Percentiles rank a stretch among this genome's conserved stretches.
Conservation (phyloP, 768 basidiomycete species). For the Sporobolomyces pararoseus region DNA sequence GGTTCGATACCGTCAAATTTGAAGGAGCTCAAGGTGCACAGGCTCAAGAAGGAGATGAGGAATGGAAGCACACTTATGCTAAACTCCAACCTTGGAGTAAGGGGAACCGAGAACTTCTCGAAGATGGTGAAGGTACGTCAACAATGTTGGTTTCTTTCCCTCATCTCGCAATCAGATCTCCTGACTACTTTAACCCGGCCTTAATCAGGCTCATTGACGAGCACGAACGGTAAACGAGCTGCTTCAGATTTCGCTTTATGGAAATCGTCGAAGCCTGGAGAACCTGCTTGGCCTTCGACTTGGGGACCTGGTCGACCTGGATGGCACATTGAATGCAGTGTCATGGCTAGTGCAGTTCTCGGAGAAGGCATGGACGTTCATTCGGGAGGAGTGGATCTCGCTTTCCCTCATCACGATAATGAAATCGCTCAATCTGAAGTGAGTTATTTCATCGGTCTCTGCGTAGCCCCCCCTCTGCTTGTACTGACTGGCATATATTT, state of each 20-base stretch:
- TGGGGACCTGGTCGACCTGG: conserved; percentile 96
- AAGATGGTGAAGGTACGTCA: conserved; percentile 78
- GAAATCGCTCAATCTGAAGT: conserved; percentile 96
- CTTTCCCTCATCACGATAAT: conserved; percentile 99
- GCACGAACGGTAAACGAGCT: conserved; percentile 65
- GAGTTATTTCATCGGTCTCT: conserved; percentile 10
- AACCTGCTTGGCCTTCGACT: conserved; percentile 91
- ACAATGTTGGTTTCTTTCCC: background rate
- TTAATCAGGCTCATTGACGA: conserved; percentile 58
- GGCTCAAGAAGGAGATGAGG: conserved; percentile 48
- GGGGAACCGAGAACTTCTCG: conserved; percentile 81
- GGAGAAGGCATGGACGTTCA: conserved; percentile 95
- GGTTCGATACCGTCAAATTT: conserved; percentile 53
- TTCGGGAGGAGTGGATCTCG: conserved; percentile 91
- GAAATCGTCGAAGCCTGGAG: conserved; percentile 94
- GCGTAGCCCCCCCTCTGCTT: background rate
- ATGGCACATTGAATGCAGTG: conserved; percentile 99
- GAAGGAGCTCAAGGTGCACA: conserved; percentile 51
- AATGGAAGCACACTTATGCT: conserved; percentile 72
- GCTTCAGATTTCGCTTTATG: conserved; percentile 92
- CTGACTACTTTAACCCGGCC: background rate
- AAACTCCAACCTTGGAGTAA: conserved; percentile 96
- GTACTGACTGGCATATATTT: background rate
- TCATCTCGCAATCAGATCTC: background rate
- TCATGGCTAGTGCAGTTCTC: conserved; percentile 89